Evolutionary conservation across 306 rosid species (phyloP), one percentile per base, ranked within the genome.

Genomic region (Lathyrus oleraceus): DNA sequence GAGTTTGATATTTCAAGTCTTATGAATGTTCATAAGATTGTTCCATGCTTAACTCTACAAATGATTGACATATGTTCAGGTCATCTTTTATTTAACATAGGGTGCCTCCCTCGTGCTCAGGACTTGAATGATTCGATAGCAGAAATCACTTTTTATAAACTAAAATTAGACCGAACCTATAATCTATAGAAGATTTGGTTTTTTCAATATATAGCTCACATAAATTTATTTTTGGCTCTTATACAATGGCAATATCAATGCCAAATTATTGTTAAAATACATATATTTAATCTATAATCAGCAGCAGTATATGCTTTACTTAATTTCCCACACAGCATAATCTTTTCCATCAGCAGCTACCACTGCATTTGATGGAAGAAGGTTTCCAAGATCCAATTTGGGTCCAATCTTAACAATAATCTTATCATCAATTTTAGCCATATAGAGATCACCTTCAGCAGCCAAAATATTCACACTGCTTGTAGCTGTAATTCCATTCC

Each of bases 331-430:
- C 10, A 87, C 89, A 45, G 85, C 85, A 6, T 71, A 87, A 48
- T 90, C 84, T 38, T 74, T 65, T 65, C 96, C 93, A 69, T 44
- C 27, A 13, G 84, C 58, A 36, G 86, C 81, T 13, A 80, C 61
- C 20, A 66, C 51, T n/a, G 65, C 87, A 11, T 84, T 83, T 8
- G 78, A 61, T 23, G 96, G 96, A 76, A 85, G 65, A 60, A 87
- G 82, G 72, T 82, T 81, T 5, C 86, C 87, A 48, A 87, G 82
- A 44, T 66, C 82, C 35, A 0, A 0, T 17, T 64, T 83, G 1
- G 89, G 79, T 16, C 96, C 91, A 71, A 90, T 87, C 83, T 90
- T 90, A 54, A 84, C 79, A 5, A 87, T 76, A 12, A 87, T 65
- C 82, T 82, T 87, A 36, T 78, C 81, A 28, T 80, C 88, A 71